Evolutionary conservation across 2,329 filamentous ascomycete genomes (phyloP), one percentile per base, ranked within the genome.

Genomic region (Pseudogymnoascus sp.): DNA sequence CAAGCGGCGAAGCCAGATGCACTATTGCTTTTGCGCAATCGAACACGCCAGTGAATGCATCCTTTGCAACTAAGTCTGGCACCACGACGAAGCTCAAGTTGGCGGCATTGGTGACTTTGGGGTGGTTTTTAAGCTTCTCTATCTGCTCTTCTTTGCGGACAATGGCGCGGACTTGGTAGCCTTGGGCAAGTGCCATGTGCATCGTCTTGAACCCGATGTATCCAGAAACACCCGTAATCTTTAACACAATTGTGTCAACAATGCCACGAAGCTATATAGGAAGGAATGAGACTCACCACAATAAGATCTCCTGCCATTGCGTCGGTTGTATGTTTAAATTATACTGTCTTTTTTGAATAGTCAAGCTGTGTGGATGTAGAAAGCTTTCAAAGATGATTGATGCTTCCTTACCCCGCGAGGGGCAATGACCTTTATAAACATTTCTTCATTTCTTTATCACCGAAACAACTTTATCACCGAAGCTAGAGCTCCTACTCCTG

Each of bases 181-280:
- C 59, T 42, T 29, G 34, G 18, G 34, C 59, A 37, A 61, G 39
- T 16, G 59, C 59, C 39, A 61, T 61, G n/a, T 57, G 12, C 47
- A 57, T 57, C n/a, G 47, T 57, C 26, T 57, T 57, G 26, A 68
- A 68, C 7, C 69, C 68, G 10, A 70, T 63, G 57, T 65, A 65
- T 8, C 69, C 68, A 5, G 69, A 65, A 6, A 61, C 68, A 16
- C 69, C 69, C 1, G 68, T 70, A n/a, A 70, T 66, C 47, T 64
- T 37, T 63, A 12, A 12, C 14, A 18, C 26, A 34, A 2, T 5
- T n/a, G 8, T 5, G 26, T 57, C 26, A 57, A 18, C 11, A 10
- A 16, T n/a, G 3, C 8, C 6, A 11, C 7, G 1, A n/a, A 34
- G 14, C 5, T 5, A 12, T 18, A 6, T 62, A 59, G 26, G 21